Evolutionary conservation across 176 grass and related monocot species (phyloP), one percentile per base, ranked within the genome.

Genomic region (Alloteropsis semialata): DNA sequence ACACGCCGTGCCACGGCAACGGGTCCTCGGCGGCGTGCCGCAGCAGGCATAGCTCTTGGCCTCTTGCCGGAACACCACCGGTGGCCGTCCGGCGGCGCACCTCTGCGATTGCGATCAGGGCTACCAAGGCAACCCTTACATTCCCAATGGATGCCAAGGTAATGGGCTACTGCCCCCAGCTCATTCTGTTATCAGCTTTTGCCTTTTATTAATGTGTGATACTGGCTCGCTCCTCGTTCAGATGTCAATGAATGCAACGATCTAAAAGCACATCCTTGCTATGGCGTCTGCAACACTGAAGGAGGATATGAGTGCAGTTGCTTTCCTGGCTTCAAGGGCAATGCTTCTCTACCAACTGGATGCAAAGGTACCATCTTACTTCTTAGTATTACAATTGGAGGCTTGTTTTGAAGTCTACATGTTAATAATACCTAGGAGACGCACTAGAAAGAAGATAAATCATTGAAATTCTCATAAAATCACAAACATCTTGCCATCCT

Each of bases 111-210:
- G 90, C 24, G 72, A 9, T 5, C 4, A 14, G 17, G 90, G 89
- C 22, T 92, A 81, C 28, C 53, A 88, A 2, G 86, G 90, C 19
- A 86, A 92, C 54, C 90, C 90, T 39, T 92, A 88, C 66, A 3
- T 86, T 14, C 18, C 34, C 27, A 2, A 82, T 28, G 90, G 90
- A 72, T 92, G 90, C 68, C 0, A 54, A 33, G 82, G 86, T 92
- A 92, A 56, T 25, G 34, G 69, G 34, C 36, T 15, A 5, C 34
- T 65, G 21, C 14, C 0, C 3, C 16, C 4, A 6, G 0, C 1
- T 21, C 1, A 53, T 24, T 9, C 46, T 28, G 61, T 32, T 15
- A 11, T 39, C 3, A 11, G 0, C 62, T 65, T 41, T 1, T 10
- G 3, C 0, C 62, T 65, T 41, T 1, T 10, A 3, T 3, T 46